Conservation (phyloP, 805 yeast genomes). For the Torulaspora quercuum region DNA sequence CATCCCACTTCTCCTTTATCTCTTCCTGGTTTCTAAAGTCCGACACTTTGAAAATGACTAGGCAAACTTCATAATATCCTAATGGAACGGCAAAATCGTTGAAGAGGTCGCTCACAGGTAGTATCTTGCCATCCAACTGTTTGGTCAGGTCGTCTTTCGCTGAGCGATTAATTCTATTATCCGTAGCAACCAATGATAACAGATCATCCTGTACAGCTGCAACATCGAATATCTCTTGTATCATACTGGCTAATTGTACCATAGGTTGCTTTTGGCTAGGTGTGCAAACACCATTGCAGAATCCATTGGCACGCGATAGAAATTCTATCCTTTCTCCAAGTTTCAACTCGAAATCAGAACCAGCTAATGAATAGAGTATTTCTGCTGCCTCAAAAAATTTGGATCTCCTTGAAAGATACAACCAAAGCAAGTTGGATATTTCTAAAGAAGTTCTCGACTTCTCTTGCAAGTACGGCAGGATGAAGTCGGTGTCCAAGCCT, state of each 20-base stretch:
- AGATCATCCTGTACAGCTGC: slow-evolving; percentile 72
- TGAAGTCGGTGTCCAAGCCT: slow-evolving; percentile 76
- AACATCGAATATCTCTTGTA: slow-evolving; percentile 79
- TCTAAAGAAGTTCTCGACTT: slow-evolving; percentile 59
- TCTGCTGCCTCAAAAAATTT: slow-evolving; percentile 81
- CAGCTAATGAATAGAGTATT: slow-evolving; percentile 67
- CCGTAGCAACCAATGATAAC: slow-evolving; percentile 46
- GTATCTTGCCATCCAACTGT: slow-evolving; percentile 59
- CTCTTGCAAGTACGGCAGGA: slow-evolving; percentile 72
- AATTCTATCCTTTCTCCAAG: slow-evolving; percentile 78
- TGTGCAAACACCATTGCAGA: slow-evolving; percentile 80
- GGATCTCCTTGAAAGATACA: slow-evolving; percentile 79
- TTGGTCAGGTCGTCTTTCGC: slow-evolving; percentile 50
- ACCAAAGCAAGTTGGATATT: slow-evolving; percentile 82
- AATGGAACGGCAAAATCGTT: slow-evolving; percentile 85
- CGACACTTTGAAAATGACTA: slow-evolving; percentile 73
- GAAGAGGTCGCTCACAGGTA: slow-evolving; percentile 72
- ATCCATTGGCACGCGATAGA: slow-evolving; percentile 87
- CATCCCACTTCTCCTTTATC: slow-evolving; percentile 75
- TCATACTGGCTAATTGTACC: slow-evolving; percentile 61
- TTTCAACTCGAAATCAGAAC: slow-evolving; percentile 65
- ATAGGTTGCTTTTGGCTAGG: slow-evolving; percentile 73
- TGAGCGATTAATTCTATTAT: slow-evolving; percentile 43
- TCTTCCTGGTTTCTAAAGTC: slow-evolving; percentile 84
- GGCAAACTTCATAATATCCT: slow-evolving; percentile 79